Percentiles rank a stretch among this genome's conserved stretches.
Evolutionary conservation across 495 filamentous ascomycete genomes (phyloP).

Genomic region (Apiosordaria backusii): DNA sequence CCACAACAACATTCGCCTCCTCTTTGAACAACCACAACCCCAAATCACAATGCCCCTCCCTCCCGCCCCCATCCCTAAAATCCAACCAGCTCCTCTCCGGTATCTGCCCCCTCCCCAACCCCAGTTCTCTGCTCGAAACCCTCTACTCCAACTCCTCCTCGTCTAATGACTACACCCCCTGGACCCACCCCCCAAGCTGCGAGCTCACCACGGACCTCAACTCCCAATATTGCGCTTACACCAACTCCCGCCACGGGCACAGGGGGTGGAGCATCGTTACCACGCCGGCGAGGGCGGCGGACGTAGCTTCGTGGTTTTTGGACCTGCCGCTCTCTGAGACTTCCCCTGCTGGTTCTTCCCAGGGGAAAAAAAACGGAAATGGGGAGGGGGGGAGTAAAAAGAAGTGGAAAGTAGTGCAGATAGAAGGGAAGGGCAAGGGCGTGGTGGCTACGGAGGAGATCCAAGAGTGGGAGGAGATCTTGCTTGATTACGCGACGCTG

Average conservation of each 20-base stretch:
- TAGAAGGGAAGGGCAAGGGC: slow-evolving; percentile 40
- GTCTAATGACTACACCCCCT: slow-evolving; percentile 25
- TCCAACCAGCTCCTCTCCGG: background rate
- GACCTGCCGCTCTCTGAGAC: background rate
- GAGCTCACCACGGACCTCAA: slow-evolving; percentile 16
- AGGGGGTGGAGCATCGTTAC: slow-evolving; percentile 37
- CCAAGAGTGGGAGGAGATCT: slow-evolving; percentile 31
- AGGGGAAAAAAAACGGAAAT: too few relatives aligned
- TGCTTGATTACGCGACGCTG: slow-evolving; percentile 38
- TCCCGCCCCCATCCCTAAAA: background rate
- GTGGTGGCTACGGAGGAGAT: slow-evolving; percentile 35
- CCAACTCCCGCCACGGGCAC: slow-evolving; percentile 36
- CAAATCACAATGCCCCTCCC: background rate
- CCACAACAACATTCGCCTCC: background rate
- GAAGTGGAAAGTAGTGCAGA: slow-evolving; percentile 29
- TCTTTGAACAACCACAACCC: background rate
- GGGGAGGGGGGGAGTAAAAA: too few relatives aligned
- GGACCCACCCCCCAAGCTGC: slow-evolving; percentile 38
- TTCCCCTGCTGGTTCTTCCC: too few relatives aligned
- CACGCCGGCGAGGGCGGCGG: slow-evolving; percentile 33
- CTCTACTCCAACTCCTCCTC: slow-evolving; percentile 30
- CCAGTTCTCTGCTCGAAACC: slow-evolving; percentile 1
- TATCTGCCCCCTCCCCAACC: background rate
- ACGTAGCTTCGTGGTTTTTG: slow-evolving; percentile 1
- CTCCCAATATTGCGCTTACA: slow-evolving; percentile 37